Evolutionary conservation across 345 rosid species (phyloP).

Genomic region (Camelina sativa): DNA sequence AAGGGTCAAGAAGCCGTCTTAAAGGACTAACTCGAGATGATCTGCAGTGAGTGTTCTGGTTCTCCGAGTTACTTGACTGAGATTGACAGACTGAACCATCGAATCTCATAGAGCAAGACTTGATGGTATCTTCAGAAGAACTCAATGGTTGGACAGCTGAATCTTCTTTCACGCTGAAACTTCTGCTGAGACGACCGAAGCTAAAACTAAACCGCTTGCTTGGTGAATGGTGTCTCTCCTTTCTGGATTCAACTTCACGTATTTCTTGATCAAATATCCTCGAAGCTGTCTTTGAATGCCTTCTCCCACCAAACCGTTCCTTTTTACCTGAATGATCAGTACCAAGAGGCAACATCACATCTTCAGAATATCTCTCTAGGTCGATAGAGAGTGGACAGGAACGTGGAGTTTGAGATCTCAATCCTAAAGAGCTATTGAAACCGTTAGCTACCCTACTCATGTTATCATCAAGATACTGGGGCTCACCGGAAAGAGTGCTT

Average conservation of each 20-base stretch:
- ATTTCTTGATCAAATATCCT: slow-evolving; percentile 53
- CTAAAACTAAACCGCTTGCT: slow-evolving; percentile 81
- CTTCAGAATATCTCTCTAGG: slow-evolving; percentile 40
- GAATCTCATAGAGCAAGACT: slow-evolving; percentile 61
- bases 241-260: slow-evolving; percentile 44
- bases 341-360: slow-evolving; percentile 39
- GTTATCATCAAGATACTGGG: slow-evolving; percentile 40
- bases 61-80: slow-evolving; percentile 49
- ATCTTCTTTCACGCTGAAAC: slow-evolving; percentile 78
- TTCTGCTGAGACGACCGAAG: slow-evolving; percentile 70
- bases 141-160: slow-evolving; percentile 52
- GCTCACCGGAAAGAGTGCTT: slow-evolving; percentile 39
- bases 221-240: slow-evolving; percentile 61
- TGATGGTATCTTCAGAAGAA: slow-evolving; percentile 51
- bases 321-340: slow-evolving; percentile 46
- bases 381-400: slow-evolving; percentile 60
- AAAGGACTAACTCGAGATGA: slow-evolving; percentile 76
- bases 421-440: slow-evolving; percentile 41
- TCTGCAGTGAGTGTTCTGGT: slow-evolving; percentile 45
- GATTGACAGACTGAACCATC: slow-evolving; percentile 47
- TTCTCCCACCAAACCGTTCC: slow-evolving; percentile 41
- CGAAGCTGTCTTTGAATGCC: slow-evolving; percentile 42
- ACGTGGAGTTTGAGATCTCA: slow-evolving; percentile 48
- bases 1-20: slow-evolving; percentile 72
- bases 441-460: slow-evolving; percentile 31